Percentiles rank a stretch among this genome's conserved stretches.
These are phyloP conservation scores for Fusarium hostae DNA, from an alignment of 2,329 filamentous ascomycete genomes.

Conservation along the genomic window DNA sequence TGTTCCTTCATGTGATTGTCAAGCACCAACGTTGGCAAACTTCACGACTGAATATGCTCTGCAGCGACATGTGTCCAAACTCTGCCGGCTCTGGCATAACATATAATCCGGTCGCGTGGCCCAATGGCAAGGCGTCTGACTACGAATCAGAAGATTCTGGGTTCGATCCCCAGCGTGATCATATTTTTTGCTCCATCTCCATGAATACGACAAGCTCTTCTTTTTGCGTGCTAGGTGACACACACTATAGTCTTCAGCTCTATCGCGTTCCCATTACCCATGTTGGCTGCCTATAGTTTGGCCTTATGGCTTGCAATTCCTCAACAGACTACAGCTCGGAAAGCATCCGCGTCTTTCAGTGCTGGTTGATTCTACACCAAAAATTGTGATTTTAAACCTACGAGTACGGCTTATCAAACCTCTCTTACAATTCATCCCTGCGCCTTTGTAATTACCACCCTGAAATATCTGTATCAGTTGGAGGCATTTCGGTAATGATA, in stretches of 20 bases:
- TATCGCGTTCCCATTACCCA: too few species aligned
- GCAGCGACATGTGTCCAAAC: background rate
- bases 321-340: background rate
- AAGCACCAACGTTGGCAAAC: too few species aligned
- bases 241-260: too few species aligned
- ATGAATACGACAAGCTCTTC: too few species aligned
- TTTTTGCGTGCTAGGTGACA: background rate
- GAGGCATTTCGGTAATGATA: background rate
- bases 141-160: constrained; percentile 39
- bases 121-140: constrained; percentile 37
- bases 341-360: rapidly evolving
- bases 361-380: background rate
- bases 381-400: rapidly evolving
- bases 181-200: background rate
- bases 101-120: constrained; percentile 23
- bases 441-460: rapidly evolving
- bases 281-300: too few species aligned
- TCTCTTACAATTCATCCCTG: background rate
- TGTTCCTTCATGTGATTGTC: too few species aligned
- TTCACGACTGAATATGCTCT: too few species aligned
- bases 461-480: background rate
- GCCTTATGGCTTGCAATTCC: too few species aligned
- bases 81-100: background rate
- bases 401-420: background rate
- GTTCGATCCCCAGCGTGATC: constrained; percentile 37